phyloP scores from a whole-genome alignment of 2,329 filamentous ascomycete species.

The Diaporthe capsici region DNA sequence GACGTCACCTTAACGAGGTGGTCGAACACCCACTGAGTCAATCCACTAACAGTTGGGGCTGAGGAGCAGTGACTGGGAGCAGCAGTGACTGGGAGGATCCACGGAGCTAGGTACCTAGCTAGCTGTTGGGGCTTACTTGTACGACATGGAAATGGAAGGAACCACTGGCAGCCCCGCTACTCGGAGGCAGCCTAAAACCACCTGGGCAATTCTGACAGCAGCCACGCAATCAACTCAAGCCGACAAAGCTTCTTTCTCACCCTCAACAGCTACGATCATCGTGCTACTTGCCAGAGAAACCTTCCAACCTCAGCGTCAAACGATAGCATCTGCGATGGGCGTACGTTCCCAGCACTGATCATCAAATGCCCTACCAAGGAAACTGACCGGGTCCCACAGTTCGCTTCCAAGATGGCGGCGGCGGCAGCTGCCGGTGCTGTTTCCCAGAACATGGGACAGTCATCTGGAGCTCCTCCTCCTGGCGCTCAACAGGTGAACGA shows the following conservation, averaged over 20 bases:
- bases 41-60: background rate
- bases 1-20: background rate
- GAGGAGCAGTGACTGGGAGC: background rate
- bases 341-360: background rate
- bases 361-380: background rate
- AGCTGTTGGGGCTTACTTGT: background rate
- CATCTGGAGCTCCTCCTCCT: background rate
- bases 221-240: slow-evolving; percentile 10
- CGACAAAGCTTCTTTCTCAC: background rate
- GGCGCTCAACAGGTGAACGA: background rate
- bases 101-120: background rate
- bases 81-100: slow-evolving; percentile 2
- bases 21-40: background rate
- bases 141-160: background rate
- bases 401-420: slow-evolving; percentile 20
- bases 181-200: slow-evolving; percentile 17
- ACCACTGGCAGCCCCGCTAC: background rate
- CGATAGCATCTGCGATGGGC: background rate
- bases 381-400: slow-evolving; percentile 8
- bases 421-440: slow-evolving; percentile 9
- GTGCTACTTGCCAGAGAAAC: background rate
- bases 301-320: background rate
- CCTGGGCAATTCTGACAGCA: background rate
- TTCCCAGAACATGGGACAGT: background rate
- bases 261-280: background rate